Conservation (phyloP, 2,329 filamentous ascomycete genomes). For the Hawksworthiomyces lignivorus region DNA sequence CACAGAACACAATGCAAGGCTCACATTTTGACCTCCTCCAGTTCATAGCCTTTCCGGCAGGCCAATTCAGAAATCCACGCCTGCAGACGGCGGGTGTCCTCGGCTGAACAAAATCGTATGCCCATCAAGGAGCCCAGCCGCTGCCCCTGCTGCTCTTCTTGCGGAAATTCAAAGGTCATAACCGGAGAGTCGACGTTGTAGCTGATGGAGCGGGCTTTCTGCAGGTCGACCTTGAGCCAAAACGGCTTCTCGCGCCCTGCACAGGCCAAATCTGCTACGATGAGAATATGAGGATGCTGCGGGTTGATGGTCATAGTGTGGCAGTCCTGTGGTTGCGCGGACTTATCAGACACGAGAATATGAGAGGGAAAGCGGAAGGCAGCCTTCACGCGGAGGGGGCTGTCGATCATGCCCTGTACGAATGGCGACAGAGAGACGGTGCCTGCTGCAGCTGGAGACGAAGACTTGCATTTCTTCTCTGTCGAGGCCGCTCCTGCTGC, state of each 20-base stretch:
- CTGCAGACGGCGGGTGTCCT: slow-evolving; percentile 3
- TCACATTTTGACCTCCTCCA: background rate
- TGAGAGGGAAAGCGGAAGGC: slow-evolving; percentile 7
- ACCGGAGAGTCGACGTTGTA: background rate
- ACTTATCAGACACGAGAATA: background rate
- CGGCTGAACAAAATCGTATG: slow-evolving; percentile 2
- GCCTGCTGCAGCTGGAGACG: background rate
- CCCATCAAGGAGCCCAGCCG: background rate
- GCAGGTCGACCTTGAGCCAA: slow-evolving; percentile 7
- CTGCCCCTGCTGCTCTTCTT: background rate
- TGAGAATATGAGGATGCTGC: background rate
- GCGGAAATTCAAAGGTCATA: background rate
- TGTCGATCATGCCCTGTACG: background rate
- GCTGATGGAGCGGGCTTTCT: background rate
- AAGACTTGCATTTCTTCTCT: no score
- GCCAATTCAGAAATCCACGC: background rate
- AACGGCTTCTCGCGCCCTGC: background rate
- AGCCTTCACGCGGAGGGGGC: background rate
- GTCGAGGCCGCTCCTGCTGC: no score
- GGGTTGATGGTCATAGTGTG: background rate
- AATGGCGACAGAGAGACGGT: no score
- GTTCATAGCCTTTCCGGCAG: background rate
- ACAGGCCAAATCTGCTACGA: background rate
- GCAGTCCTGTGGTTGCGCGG: background rate
- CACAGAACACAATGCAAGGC: background rate